Percentiles rank a stretch among this genome's conserved stretches.
phyloP scores from a whole-genome alignment of 768 basidiomycete species.

The Kwoniella dejecticola region DNA sequence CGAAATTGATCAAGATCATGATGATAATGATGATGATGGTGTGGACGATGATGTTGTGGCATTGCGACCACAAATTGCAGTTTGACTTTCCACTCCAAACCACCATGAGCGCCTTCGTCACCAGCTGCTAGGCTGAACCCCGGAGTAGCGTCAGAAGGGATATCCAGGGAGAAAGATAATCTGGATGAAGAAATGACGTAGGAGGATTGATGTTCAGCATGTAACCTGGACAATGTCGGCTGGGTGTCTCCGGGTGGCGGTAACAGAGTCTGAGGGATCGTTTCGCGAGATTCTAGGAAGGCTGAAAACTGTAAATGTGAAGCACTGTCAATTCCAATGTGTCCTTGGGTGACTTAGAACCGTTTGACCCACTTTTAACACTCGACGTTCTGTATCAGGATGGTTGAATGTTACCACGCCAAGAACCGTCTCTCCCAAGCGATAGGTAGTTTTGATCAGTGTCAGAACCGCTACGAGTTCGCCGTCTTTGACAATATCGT shows the following conservation, averaged over 20 bases:
- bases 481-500: conserved; percentile 92
- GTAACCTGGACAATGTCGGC: conserved; percentile 67
- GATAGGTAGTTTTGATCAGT: conserved; percentile 84
- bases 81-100: conserved; percentile 86
- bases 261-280: conserved; percentile 59
- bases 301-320: conserved; percentile 69
- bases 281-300: conserved; percentile 82
- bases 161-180: conserved; percentile 84
- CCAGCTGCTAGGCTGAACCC: conserved; percentile 72
- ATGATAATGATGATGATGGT: too few relatives aligned
- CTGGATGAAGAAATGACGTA: conserved; percentile 72
- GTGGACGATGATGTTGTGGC: conserved; percentile 37
- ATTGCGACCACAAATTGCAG: conserved; percentile 82
- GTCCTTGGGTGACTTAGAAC: background rate
- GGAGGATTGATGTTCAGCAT: conserved; percentile 82
- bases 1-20: too few relatives aligned
- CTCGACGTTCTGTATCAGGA: conserved; percentile 67
- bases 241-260: conserved; percentile 61
- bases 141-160: conserved; percentile 87
- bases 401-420: conserved; percentile 88
- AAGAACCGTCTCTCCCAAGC: conserved; percentile 87
- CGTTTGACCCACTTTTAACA: conserved; percentile 68
- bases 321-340: background rate
- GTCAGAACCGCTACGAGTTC: conserved; percentile 86
- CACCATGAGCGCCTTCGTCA: conserved; percentile 60